Conservation (phyloP, 108 stramenopile genomes). For the Nannochloropsis oceanica region DNA sequence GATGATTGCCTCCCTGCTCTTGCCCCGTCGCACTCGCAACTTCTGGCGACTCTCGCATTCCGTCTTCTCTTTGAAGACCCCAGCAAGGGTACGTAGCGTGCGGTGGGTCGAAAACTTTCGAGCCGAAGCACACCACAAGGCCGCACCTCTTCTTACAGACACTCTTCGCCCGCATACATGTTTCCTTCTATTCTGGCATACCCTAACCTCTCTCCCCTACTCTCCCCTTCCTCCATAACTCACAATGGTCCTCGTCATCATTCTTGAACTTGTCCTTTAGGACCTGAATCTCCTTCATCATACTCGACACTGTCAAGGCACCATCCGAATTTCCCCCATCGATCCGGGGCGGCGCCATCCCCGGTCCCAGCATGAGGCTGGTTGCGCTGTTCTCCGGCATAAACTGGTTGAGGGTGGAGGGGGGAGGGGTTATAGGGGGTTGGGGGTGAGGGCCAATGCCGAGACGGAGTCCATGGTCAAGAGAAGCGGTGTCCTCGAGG, state of each 20-base stretch:
- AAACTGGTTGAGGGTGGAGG: neutral
- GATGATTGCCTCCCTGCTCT: too few species aligned
- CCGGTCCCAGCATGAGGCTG: neutral
- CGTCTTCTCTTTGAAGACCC: too few species aligned
- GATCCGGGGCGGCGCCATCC: neutral
- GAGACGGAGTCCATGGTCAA: neutral
- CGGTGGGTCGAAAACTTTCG: neutral
- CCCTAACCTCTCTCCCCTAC: neutral
- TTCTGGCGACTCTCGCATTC: too few species aligned
- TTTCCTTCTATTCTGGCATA: neutral
- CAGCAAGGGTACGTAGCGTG: neutral
- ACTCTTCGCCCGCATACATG: neutral
- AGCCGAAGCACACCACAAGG: neutral
- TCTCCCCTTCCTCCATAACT: neutral
- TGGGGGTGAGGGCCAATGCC: neutral
- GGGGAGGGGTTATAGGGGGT: neutral
- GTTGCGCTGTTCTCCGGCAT: neutral
- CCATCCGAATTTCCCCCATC: neutral
- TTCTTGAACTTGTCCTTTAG: constrained; percentile 46
- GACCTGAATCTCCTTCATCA: constrained; percentile 41
- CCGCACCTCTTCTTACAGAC: neutral
- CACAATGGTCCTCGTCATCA: constrained; percentile 37
- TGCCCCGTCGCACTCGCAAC: too few species aligned
- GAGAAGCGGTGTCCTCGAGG: too few species aligned
- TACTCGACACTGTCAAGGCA: constrained; percentile 7